Evolutionary conservation across 176 grass and related monocot genomes (phyloP).

Genomic region (Calamus simplicifolius): DNA sequence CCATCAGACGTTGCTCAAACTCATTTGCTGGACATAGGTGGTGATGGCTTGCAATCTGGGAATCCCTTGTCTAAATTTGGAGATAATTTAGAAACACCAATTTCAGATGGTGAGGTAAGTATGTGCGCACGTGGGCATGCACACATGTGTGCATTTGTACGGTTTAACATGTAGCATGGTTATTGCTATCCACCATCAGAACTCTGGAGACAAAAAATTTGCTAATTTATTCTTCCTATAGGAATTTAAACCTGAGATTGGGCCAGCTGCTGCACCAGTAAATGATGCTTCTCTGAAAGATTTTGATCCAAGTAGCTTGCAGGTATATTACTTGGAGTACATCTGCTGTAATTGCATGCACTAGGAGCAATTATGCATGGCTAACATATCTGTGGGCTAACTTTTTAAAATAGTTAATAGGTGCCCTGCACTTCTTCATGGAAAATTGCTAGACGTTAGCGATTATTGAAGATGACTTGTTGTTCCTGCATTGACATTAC

Average conservation of each 20-base stretch:
- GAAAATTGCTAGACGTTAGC: too few species aligned
- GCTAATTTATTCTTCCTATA: conserved; percentile 17
- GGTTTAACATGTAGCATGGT: too few species aligned
- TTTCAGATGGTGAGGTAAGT: conserved; percentile 42
- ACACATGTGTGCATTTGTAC: too few species aligned
- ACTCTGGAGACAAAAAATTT: neutral
- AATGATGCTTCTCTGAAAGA: conserved; percentile 25
- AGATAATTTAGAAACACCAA: conserved; percentile 10
- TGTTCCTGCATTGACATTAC: too few species aligned
- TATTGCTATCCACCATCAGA: too few species aligned
- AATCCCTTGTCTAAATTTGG: conserved; percentile 25
- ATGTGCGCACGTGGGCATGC: neutral
- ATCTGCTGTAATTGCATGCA: too few species aligned
- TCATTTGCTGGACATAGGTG: conserved; percentile 33
- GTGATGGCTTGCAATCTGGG: conserved; percentile 20
- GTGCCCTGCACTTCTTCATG: too few species aligned
- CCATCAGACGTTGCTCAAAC: conserved; percentile 12
- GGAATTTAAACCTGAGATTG: conserved; percentile 36
- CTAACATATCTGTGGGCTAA: too few species aligned
- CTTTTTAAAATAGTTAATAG: too few species aligned
- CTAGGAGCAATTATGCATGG: too few species aligned
- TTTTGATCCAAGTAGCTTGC: conserved; percentile 50
- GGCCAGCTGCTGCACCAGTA: conserved; percentile 23
- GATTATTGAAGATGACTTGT: too few species aligned
- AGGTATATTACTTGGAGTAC: conserved; percentile 30